Percentiles rank a stretch among this genome's conserved stretches.
Conservation (phyloP, 345 rosid genomes). For the Schrenkiella parvula region DNA sequence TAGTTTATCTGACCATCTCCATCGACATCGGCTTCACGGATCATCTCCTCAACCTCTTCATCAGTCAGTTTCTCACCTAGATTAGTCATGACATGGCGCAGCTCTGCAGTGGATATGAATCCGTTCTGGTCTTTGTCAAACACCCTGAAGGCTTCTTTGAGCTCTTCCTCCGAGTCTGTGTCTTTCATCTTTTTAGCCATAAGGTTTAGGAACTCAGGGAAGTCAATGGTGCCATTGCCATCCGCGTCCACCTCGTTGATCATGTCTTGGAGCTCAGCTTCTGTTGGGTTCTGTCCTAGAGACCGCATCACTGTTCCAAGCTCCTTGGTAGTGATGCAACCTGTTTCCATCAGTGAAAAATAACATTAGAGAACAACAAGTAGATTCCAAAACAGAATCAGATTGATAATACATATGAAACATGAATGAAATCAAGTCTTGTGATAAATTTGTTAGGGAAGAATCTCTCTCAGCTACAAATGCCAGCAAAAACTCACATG, state of each 20-base stretch:
- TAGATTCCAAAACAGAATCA: background rate
- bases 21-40: constrained; percentile 31
- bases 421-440: background rate
- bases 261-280: constrained; percentile 46
- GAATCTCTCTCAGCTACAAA: background rate
- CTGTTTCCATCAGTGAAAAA: background rate
- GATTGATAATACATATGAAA: background rate
- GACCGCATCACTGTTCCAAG: constrained; percentile 79
- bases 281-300: constrained; percentile 75
- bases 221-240: constrained; percentile 31
- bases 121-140: constrained; percentile 33
- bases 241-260: constrained; percentile 25
- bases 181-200: constrained; percentile 37
- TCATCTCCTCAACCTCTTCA: constrained; percentile 33
- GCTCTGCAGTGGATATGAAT: constrained; percentile 27
- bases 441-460: background rate
- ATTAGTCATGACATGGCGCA: constrained; percentile 27
- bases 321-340: constrained; percentile 78
- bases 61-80: constrained; percentile 25
- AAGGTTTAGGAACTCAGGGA: constrained; percentile 30
- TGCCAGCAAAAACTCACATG: background rate
- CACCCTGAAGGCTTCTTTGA: constrained; percentile 31
- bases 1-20: constrained; percentile 37
- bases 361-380: background rate
- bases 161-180: constrained; percentile 31